Conservation (phyloP, 257 asterid species). For the Solanum sejunctum region DNA sequence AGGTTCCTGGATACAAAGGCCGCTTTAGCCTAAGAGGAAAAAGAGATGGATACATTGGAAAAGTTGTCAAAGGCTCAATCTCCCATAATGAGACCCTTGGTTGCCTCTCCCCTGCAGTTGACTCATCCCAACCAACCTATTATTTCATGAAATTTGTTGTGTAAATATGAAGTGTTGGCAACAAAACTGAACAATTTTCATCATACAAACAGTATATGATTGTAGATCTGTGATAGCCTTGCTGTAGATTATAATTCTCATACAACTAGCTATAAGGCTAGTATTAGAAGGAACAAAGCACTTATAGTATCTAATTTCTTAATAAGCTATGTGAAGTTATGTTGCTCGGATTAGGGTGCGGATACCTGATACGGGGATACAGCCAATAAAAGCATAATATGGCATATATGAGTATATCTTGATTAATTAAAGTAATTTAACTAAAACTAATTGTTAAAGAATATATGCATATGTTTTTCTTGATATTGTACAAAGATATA, state of each 20-base stretch:
- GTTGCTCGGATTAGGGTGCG: not conserved
- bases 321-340: not conserved
- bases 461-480: too few relatives aligned
- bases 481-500: too few relatives aligned
- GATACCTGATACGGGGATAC: not conserved
- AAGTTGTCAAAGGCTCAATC: conserved; percentile 92
- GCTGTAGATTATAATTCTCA: not conserved
- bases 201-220: not conserved
- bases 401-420: not conserved
- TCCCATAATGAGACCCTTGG: conserved; percentile 96
- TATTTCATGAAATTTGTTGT: not conserved
- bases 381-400: not conserved
- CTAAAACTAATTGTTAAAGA: too few relatives aligned
- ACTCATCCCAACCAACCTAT: conserved; percentile 99
- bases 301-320: not conserved
- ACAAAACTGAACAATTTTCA: not conserved
- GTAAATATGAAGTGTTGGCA: not conserved
- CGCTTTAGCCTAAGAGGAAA: conserved; percentile 88
- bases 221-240: not conserved
- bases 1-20: conserved; percentile 92
- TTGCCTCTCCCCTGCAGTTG: conserved; percentile 96
- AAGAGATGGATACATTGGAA: conserved; percentile 89
- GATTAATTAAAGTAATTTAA: not conserved
- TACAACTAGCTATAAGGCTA: not conserved
- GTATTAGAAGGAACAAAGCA: not conserved